phyloP scores from a whole-genome alignment of 805 yeast species.

The Ogataea pignaliae region DNA sequence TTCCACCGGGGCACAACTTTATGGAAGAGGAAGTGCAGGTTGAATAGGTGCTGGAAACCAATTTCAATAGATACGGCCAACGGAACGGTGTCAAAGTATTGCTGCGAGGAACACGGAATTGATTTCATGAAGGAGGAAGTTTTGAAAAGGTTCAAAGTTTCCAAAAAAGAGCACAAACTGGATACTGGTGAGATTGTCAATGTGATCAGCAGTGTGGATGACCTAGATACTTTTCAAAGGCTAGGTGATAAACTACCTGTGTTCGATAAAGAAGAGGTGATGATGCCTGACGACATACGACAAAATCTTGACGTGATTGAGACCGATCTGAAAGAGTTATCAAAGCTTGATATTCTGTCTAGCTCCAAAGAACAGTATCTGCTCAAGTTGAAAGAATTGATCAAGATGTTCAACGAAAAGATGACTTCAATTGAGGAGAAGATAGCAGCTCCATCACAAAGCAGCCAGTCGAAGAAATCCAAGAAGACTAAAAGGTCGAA shows the following conservation, averaged over 20 bases:
- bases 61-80: slow-evolving; percentile 28
- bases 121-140: slow-evolving; percentile 34
- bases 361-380: slow-evolving; percentile 22
- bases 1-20: slow-evolving; percentile 46
- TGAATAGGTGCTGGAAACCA: slow-evolving; percentile 52
- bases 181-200: slow-evolving; percentile 8
- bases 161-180: slow-evolving; percentile 8
- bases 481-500: slow-evolving; percentile 20
- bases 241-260: slow-evolving; percentile 42
- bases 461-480: slow-evolving; percentile 10
- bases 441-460: slow-evolving; percentile 3
- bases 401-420: slow-evolving; percentile 35
- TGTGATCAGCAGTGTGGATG: slow-evolving; percentile 13
- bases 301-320: slow-evolving; percentile 1
- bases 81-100: slow-evolving; percentile 57
- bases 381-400: slow-evolving; percentile 31
- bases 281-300: slow-evolving; percentile 2
- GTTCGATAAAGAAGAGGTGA: slow-evolving; percentile 18
- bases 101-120: slow-evolving; percentile 68
- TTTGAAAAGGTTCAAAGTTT: slow-evolving; percentile 11
- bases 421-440: slow-evolving; percentile 16
- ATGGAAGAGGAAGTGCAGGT: slow-evolving; percentile 77
- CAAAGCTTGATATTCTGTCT: slow-evolving; percentile 10
- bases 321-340: slow-evolving; percentile 15
- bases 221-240: slow-evolving; percentile 18